Base-by-base conservation (phyloP, 1,139 yeast species). In the Entelexis sorbosivorans region DNA sequence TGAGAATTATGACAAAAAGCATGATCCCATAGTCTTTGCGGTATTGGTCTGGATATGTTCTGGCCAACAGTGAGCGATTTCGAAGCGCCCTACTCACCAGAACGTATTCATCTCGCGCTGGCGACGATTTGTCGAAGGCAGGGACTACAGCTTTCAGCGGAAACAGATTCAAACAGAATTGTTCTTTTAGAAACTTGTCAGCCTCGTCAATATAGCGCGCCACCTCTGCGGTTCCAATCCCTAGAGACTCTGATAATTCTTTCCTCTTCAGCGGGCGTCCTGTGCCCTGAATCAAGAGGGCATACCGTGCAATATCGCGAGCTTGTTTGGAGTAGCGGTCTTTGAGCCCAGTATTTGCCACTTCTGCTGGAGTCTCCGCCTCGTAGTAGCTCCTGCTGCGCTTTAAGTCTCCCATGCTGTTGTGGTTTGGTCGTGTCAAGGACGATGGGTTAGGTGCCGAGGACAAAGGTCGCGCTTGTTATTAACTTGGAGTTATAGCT, bases 71-170 rank as follows among this genome's bases (percentile, higher is more conserved):
- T 13, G 33, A 13, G 3, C 52, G 33, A 22, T 38, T 8, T 14
- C n/a, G n/a, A 20, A n/a, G 16, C 20, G 19, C 19, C 20, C 2
- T 28, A 2, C 52, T 44, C 4, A 51, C 38, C 14, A 51, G 34
- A 34, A 34, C 40, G 4, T 20, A 28, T 44, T 54, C 57, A 38
- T 47, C 47, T 3, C 55, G 44, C 4, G 35, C 26, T 6, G 50
- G 46, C n/a, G 43, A 26, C 16, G 5, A 4, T 9, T 43, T 28
- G 7, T 26, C 48, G 5, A 3, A 6, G 3, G 45, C n/a, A n/a
- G 44, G 39, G 2, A 47, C 10, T 2, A 1, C 28, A 3, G 42
- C 47, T 16, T 38, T 47, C 16, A 54, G 38, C 16, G 49, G 48
- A 22, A 38, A 34, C 5, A 54, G 24, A 1, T 33, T 8, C 38